Percentiles rank a stretch among this genome's conserved stretches.
Conservation (phyloP, 345 rosid species). For the Salix arbutifolia region DNA sequence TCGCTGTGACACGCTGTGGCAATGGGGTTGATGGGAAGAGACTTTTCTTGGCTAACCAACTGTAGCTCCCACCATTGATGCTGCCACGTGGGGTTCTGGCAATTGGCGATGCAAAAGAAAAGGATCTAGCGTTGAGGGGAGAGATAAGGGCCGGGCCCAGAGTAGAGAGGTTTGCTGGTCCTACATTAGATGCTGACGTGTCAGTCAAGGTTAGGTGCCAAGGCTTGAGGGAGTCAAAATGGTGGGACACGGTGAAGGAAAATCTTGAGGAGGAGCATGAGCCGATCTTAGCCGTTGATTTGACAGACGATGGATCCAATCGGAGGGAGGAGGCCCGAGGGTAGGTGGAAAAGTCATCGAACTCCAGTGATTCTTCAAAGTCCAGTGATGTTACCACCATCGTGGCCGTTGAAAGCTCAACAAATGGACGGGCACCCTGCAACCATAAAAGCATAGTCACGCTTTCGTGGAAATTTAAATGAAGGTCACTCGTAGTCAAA, state of each 20-base stretch:
- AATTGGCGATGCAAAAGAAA: slow-evolving; percentile 82
- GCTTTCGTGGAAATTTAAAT: background rate
- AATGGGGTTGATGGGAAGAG: slow-evolving; percentile 77
- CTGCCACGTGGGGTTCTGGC: slow-evolving; percentile 48
- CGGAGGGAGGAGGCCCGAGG: slow-evolving; percentile 74
- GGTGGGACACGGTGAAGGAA: slow-evolving; percentile 83
- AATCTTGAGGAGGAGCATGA: slow-evolving; percentile 86
- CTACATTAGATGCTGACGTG: slow-evolving; percentile 47
- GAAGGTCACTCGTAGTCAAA: background rate
- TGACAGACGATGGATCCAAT: slow-evolving; percentile 53
- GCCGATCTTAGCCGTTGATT: slow-evolving; percentile 65
- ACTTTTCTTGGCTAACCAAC: slow-evolving; percentile 34
- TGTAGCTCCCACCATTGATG: slow-evolving; percentile 21
- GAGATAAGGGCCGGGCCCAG: slow-evolving; percentile 58
- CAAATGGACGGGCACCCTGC: slow-evolving; percentile 89
- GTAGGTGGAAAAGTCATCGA: slow-evolving; percentile 56
- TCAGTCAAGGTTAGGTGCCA: slow-evolving; percentile 82
- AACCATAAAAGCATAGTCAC: background rate
- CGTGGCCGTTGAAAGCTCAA: slow-evolving; percentile 69
- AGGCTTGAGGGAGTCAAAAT: slow-evolving; percentile 84
- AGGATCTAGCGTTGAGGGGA: slow-evolving; percentile 60
- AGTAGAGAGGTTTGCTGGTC: slow-evolving; percentile 37
- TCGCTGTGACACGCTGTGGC: slow-evolving; percentile 49
- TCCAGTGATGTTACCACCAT: slow-evolving; percentile 64
- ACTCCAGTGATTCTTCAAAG: slow-evolving; percentile 62